Percentiles rank a stretch among this genome's conserved stretches.
Evolutionary conservation across 2,329 filamentous ascomycete genomes (phyloP).

Genomic region (Alternaria brassicicola): DNA sequence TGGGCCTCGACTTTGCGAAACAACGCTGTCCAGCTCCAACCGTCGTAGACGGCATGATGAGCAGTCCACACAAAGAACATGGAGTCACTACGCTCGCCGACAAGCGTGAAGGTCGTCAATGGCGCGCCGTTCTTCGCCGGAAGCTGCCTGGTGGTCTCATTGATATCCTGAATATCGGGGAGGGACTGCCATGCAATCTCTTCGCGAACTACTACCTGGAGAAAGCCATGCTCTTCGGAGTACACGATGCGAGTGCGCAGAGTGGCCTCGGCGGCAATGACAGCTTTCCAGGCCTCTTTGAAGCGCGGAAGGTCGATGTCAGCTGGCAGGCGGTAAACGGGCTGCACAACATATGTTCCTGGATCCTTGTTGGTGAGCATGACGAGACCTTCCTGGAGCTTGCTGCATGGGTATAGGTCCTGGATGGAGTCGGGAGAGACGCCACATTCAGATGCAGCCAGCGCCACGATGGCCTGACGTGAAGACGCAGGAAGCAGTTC

Average conservation of each 20-base stretch:
- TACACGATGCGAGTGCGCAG: conserved; percentile 54
- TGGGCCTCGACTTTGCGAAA: conserved; percentile 36
- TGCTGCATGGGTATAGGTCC: conserved; percentile 42
- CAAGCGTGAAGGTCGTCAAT: conserved; percentile 23
- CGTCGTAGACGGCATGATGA: conserved; percentile 49
- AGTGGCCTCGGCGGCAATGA: conserved; percentile 53
- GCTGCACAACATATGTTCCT: conserved; percentile 44
- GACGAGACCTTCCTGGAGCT: conserved; percentile 42
- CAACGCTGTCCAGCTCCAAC: conserved; percentile 39
- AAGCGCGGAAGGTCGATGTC: conserved; percentile 45
- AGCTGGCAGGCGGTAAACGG: conserved; percentile 49
- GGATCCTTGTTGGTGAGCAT: conserved; percentile 40
- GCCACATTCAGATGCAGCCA: conserved; percentile 38
- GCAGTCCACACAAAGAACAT: conserved; percentile 45
- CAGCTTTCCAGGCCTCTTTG: conserved; percentile 54
- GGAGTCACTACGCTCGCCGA: conserved; percentile 16
- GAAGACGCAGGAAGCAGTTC: conserved; percentile 29
- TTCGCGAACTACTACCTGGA: conserved; percentile 42
- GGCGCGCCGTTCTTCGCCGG: conserved; percentile 36
- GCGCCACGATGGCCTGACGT: conserved; percentile 27
- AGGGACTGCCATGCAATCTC: conserved; percentile 28
- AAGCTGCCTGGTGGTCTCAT: conserved; percentile 33
- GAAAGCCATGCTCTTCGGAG: conserved; percentile 38
- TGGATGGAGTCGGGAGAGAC: conserved; percentile 33
- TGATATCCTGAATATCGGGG: conserved; percentile 30